phyloP scores from a whole-genome alignment of 23 red algal genomes.

The Gracilaria domingensis region DNA sequence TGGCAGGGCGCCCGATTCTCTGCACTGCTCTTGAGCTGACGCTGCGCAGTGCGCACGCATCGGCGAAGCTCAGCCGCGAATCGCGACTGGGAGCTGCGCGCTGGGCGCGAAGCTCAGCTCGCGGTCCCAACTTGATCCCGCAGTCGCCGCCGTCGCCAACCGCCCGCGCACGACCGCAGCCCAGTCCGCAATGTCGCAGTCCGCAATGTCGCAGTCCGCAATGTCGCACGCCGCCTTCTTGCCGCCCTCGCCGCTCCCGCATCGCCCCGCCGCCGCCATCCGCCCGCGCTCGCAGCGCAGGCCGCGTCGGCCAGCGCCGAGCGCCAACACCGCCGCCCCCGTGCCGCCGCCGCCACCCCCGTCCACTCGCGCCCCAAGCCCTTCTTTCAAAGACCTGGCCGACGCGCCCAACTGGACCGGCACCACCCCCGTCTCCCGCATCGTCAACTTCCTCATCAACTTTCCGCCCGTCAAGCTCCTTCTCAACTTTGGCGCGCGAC shows the following conservation, averaged over 20 bases:
- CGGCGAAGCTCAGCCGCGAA: background rate
- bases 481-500: conserved; percentile 21
- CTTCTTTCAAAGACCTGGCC: background rate
- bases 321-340: background rate
- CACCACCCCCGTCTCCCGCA: conserved; percentile 11
- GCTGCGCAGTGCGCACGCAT: too few relatives aligned
- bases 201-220: too few relatives aligned
- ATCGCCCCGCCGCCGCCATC: background rate
- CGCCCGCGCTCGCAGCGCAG: background rate
- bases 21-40: background rate
- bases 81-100: background rate
- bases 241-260: background rate
- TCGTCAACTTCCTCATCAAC: conserved; percentile 45
- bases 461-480: conserved; percentile 45
- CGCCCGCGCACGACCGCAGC: too few relatives aligned
- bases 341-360: background rate
- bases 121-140: too few relatives aligned
- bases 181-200: too few relatives aligned
- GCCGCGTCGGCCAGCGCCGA: background rate
- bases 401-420: conserved; percentile 38
- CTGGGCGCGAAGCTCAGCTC: too few relatives aligned
- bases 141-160: too few relatives aligned
- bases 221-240: background rate
- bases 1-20: too few relatives aligned
- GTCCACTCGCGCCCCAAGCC: background rate